Evolutionary conservation across 2,329 filamentous ascomycete species (phyloP).

Genomic region (Dothistroma pini): DNA sequence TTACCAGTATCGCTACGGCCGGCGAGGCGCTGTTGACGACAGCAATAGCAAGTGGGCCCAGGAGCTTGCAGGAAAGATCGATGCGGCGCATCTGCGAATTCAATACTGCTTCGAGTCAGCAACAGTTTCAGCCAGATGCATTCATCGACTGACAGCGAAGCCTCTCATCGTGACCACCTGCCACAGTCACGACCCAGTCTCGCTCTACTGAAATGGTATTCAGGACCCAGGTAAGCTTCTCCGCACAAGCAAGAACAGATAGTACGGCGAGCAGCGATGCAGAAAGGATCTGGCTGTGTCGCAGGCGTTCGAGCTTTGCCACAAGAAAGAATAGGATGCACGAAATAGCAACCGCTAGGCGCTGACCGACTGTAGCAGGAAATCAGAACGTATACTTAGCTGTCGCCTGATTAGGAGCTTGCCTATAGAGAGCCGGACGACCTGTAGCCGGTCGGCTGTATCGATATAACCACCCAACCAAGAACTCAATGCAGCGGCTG

Average conservation of each 20-base stretch:
- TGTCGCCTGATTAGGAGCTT: constrained; percentile 8
- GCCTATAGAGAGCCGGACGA: constrained; percentile 41
- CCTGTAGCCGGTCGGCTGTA: constrained; percentile 38
- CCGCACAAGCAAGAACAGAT: constrained; percentile 56
- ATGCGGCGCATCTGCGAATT: constrained; percentile 60
- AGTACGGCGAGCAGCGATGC: not conserved
- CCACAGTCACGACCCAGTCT: constrained; percentile 61
- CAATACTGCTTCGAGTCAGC: constrained; percentile 36
- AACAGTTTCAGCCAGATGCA: not conserved
- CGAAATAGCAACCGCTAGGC: constrained; percentile 27
- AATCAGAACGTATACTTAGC: constrained; percentile 8
- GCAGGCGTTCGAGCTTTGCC: constrained; percentile 8
- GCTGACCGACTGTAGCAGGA: constrained; percentile 25
- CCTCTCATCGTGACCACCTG: constrained; percentile 38
- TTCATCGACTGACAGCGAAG: constrained; percentile 19
- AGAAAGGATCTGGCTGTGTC: constrained; percentile 1
- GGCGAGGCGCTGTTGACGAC: constrained; percentile 50
- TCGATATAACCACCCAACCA: constrained; percentile 60
- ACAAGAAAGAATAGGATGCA: constrained; percentile 22
- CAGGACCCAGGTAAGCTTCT: constrained; percentile 63
- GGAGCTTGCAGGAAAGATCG: constrained; percentile 56
- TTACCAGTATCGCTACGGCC: constrained; percentile 47
- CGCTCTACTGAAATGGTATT: constrained; percentile 67
- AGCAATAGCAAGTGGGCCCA: constrained; percentile 52
- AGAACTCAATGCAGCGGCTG: constrained; percentile 58